Conservation (phyloP, 208 protist genomes). For the Spongospora subterranea region DNA sequence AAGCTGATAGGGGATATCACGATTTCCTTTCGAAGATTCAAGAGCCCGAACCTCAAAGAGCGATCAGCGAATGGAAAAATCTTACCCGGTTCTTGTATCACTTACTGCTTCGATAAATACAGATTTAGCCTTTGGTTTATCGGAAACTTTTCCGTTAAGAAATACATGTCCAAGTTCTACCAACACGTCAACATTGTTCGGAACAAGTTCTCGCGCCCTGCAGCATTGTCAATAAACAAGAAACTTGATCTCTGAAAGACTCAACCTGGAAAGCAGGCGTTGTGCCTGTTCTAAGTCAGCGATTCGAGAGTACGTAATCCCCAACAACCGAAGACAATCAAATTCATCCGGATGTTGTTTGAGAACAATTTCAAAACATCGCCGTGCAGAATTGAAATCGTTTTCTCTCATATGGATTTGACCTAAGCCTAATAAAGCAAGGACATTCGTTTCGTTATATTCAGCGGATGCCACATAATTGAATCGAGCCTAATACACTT, state of each 20-base stretch:
- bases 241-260: background rate
- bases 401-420: slow-evolving; percentile 22
- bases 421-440: background rate
- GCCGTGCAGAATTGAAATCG: background rate
- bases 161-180: slow-evolving; percentile 29
- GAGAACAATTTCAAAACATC: background rate
- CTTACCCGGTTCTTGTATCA: too few relatives aligned
- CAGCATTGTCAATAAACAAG: background rate
- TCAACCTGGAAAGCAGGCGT: background rate
- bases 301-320: background rate
- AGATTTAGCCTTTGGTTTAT: background rate
- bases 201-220: background rate
- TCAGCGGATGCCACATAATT: slow-evolving; percentile 2
- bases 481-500: background rate
- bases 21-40: background rate
- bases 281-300: background rate
- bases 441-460: background rate
- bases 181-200: background rate
- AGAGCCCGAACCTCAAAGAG: background rate
- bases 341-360: slow-evolving; percentile 31
- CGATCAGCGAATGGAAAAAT: too few relatives aligned
- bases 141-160: background rate
- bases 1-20: background rate
- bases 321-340: slow-evolving; percentile 24
- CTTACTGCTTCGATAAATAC: background rate